A percentile compares a stretch with the other conserved stretches of the same genome.
Conservation (phyloP, 441 rosid genomes). For the Gossypium lobatum region DNA sequence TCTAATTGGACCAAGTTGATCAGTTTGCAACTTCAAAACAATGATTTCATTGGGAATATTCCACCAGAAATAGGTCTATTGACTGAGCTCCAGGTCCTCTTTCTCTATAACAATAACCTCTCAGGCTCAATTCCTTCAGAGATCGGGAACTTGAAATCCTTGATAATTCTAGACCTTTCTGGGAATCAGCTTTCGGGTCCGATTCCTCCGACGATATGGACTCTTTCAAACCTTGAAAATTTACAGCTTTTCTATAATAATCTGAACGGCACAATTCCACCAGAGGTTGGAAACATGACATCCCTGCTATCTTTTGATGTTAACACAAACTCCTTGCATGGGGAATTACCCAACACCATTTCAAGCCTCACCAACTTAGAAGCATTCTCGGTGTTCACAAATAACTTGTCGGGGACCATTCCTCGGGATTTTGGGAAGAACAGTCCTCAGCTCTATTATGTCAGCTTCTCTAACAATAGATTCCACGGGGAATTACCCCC, state of each 20-base stretch:
- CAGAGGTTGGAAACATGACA: conserved; percentile 34
- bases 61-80: conserved; percentile 42
- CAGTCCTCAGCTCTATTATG: conserved; percentile 28
- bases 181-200: conserved; percentile 32
- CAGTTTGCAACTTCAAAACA: conserved; percentile 53
- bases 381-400: conserved; percentile 25
- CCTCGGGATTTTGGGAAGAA: conserved; percentile 36
- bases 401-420: conserved; percentile 34
- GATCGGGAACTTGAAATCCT: conserved; percentile 34
- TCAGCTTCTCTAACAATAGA: conserved; percentile 60
- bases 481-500: conserved; percentile 56
- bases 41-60: conserved; percentile 38
- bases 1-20: conserved; percentile 41
- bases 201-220: conserved; percentile 36
- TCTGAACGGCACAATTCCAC: conserved; percentile 39
- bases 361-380: conserved; percentile 21
- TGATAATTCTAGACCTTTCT: conserved; percentile 29
- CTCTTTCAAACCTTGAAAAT: conserved; percentile 18
- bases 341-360: conserved; percentile 36
- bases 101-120: conserved; percentile 34
- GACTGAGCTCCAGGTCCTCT: conserved; percentile 30
- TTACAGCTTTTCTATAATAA: conserved; percentile 34
- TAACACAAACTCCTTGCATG: conserved; percentile 30
- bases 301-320: conserved; percentile 24
- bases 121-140: conserved; percentile 42